A percentile compares a stretch with the other conserved stretches of the same genome.
These are phyloP conservation scores for Beta corolliflora DNA, from an alignment of 179 eudicot genomes.

Conservation along the genomic window DNA sequence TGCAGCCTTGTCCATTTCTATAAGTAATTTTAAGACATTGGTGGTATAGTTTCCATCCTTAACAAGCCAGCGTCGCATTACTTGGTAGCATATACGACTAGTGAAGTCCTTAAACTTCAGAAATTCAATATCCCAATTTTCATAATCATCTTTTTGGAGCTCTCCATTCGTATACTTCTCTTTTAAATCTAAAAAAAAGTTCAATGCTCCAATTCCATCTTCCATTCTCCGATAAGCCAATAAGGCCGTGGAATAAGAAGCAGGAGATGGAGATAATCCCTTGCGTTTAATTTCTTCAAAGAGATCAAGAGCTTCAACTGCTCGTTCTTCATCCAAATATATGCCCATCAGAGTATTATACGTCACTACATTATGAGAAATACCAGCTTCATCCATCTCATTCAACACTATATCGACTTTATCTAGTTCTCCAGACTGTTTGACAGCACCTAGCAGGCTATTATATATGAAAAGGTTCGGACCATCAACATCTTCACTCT, in stretches of 20 bases:
- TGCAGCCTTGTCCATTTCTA: conserved; percentile 69
- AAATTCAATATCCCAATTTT: conserved; percentile 72
- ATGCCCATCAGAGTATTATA: conserved; percentile 84
- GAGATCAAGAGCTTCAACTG: conserved; percentile 62
- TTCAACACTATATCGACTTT: conserved; percentile 54
- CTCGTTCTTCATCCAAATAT: conserved; percentile 58
- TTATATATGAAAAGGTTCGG: conserved; percentile 78
- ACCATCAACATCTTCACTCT: conserved; percentile 36
- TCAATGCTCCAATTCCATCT: conserved; percentile 83
- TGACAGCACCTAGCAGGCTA: conserved; percentile 75
- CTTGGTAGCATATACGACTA: conserved; percentile 78
- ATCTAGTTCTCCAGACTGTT: conserved; percentile 52
- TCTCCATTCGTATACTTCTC: conserved; percentile 57
- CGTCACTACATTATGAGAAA: conserved; percentile 72
- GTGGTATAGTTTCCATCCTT: conserved; percentile 54
- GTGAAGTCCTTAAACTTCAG: conserved; percentile 66
- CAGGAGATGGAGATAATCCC: conserved; percentile 75
- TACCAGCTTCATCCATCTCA: conserved; percentile 61
- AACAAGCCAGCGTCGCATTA: conserved; percentile 85
- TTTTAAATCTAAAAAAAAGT: conserved; percentile 46
- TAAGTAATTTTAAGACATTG: conserved; percentile 61
- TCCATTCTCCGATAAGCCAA: conserved; percentile 75
- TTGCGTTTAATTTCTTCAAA: conserved; percentile 52
- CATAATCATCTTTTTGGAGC: conserved; percentile 40
- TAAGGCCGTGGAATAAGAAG: conserved; percentile 73